A percentile compares a stretch with the other conserved stretches of the same genome.
These are phyloP conservation scores for Alternaria sp. DNA, from an alignment of 2,329 filamentous ascomycete species.

Conservation along the genomic window DNA sequence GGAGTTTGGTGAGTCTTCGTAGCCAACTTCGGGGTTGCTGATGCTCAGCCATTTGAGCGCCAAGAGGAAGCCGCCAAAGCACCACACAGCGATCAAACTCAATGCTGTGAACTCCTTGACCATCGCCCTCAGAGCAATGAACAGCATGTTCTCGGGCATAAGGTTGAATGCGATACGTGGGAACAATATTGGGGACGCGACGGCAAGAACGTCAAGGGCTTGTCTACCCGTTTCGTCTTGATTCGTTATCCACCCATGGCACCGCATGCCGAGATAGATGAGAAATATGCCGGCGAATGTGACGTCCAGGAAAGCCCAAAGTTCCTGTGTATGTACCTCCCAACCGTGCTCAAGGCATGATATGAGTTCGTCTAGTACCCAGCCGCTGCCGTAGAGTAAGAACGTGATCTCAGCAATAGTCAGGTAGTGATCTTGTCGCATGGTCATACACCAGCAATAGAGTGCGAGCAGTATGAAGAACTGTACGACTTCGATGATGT, in stretches of 20 bases:
- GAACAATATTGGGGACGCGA: slow-evolving; percentile 78
- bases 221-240: slow-evolving; percentile 63
- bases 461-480: slow-evolving; percentile 72
- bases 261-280: slow-evolving; percentile 70
- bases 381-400: slow-evolving; percentile 75
- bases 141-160: slow-evolving; percentile 83
- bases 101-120: slow-evolving; percentile 84
- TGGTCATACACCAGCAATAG: slow-evolving; percentile 75
- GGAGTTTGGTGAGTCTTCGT: slow-evolving; percentile 56
- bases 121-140: slow-evolving; percentile 81
- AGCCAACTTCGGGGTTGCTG: slow-evolving; percentile 40
- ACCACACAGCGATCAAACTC: slow-evolving; percentile 78
- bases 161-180: slow-evolving; percentile 83
- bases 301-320: slow-evolving; percentile 88
- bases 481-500: slow-evolving; percentile 75
- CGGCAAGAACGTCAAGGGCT: slow-evolving; percentile 78
- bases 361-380: slow-evolving; percentile 78
- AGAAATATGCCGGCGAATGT: slow-evolving; percentile 76
- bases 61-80: slow-evolving; percentile 80
- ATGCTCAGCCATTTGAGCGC: slow-evolving; percentile 77
- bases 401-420: slow-evolving; percentile 70
- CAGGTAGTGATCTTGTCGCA: slow-evolving; percentile 64
- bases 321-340: slow-evolving; percentile 84
- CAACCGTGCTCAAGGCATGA: slow-evolving; percentile 77
- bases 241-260: slow-evolving; percentile 65